Conservation (phyloP, 306 rosid genomes). For the Prosopis cineraria region DNA sequence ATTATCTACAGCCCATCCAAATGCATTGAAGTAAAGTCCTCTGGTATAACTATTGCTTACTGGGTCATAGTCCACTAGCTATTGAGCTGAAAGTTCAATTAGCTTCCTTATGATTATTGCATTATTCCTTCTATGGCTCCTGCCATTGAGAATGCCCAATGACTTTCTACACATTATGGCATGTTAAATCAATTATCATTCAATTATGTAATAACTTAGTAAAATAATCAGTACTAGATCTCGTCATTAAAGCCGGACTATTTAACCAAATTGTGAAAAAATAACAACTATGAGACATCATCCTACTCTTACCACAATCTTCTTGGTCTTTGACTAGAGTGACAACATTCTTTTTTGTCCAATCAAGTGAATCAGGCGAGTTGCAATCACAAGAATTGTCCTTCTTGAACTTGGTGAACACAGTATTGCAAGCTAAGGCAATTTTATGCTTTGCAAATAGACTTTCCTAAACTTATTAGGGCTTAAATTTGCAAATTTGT, state of each 20-base stretch:
- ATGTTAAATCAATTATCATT: background rate
- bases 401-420: background rate
- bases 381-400: constrained; percentile 21
- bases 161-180: constrained; percentile 47
- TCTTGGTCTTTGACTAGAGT: constrained; percentile 65
- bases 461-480: constrained; percentile 51
- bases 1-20: constrained; percentile 61
- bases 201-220: too few relatives aligned
- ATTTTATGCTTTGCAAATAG: background rate
- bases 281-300: background rate
- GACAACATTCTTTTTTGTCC: constrained; percentile 61
- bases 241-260: too few relatives aligned
- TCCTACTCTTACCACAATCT: constrained; percentile 44
- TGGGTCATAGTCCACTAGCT: constrained; percentile 68
- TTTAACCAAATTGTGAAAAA: too few relatives aligned
- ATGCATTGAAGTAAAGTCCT: constrained; percentile 70
- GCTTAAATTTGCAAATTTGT: constrained; percentile 32
- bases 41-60: constrained; percentile 57
- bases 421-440: background rate
- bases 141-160: constrained; percentile 66
- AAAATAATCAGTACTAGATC: too few relatives aligned
- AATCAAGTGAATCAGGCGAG: constrained; percentile 56
- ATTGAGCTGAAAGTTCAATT: constrained; percentile 60
- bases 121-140: constrained; percentile 75
- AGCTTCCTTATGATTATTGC: constrained; percentile 58